Evolutionary conservation across 331 rosid genomes (phyloP).

Genomic region (Saraca asoca): DNA sequence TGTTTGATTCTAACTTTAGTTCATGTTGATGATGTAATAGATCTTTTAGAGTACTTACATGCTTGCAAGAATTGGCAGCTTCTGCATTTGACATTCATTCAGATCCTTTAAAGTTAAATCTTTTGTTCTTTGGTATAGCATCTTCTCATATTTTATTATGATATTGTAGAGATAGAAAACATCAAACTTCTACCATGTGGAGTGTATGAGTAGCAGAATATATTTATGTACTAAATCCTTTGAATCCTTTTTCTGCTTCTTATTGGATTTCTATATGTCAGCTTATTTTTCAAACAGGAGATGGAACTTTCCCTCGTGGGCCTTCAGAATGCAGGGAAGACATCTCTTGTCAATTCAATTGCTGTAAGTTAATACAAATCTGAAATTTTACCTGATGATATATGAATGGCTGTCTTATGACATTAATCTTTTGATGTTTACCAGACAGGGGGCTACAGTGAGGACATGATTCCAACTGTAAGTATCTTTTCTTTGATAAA

Average conservation of each 20-base stretch:
- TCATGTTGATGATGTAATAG: not conserved
- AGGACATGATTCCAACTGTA: constrained; percentile 99
- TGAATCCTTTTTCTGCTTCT: constrained; percentile 26
- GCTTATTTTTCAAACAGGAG: constrained; percentile 92
- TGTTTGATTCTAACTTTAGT: not conserved
- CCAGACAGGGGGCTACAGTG: constrained; percentile 88
- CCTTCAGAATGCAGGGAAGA: constrained; percentile 96
- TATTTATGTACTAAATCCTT: not conserved
- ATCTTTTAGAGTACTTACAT: not conserved
- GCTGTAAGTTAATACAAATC: constrained; percentile 71
- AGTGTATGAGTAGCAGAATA: not conserved
- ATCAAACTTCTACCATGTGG: not conserved
- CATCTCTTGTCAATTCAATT: constrained; percentile 87
- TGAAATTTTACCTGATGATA: constrained; percentile 12
- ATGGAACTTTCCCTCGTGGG: constrained; percentile 97
- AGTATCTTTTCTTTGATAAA: constrained; percentile 36
- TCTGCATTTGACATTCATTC: not conserved
- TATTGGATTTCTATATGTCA: constrained; percentile 35
- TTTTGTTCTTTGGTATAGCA: too few relatives aligned
- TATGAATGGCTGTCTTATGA: constrained; percentile 27
- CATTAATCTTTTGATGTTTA: constrained; percentile 34
- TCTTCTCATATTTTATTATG: not conserved
- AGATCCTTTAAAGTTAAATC: too few relatives aligned
- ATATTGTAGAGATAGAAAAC: not conserved
- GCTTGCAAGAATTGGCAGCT: not conserved